Conservation (phyloP, 192 early-diverging fungal species). For the Umbelopsis sp. region DNA sequence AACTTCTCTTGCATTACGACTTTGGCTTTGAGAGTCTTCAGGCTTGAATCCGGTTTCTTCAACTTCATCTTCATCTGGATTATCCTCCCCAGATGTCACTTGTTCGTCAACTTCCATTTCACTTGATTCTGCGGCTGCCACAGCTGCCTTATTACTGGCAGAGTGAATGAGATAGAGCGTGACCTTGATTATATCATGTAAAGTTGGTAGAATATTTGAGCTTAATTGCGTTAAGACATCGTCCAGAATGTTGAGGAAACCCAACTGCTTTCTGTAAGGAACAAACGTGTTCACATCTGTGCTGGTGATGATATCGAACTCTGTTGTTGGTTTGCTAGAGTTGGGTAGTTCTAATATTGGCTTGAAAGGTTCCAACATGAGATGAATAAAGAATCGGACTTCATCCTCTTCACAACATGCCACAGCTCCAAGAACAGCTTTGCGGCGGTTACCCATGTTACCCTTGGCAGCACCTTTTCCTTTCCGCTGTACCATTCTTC, state of each 20-base stretch:
- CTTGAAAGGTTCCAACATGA: slow-evolving; percentile 83
- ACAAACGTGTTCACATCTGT: slow-evolving; percentile 39
- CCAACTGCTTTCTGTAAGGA: slow-evolving; percentile 68
- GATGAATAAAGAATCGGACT: slow-evolving; percentile 69
- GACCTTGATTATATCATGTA: slow-evolving; percentile 73
- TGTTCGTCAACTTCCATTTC: slow-evolving; percentile 24
- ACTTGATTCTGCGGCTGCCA: slow-evolving; percentile 7
- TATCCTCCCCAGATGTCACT: slow-evolving; percentile 15
- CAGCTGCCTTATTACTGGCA: slow-evolving; percentile 58
- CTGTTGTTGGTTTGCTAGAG: not conserved
- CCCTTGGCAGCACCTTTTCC: slow-evolving; percentile 74
- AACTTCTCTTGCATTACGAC: slow-evolving; percentile 61
- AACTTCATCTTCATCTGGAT: slow-evolving; percentile 20
- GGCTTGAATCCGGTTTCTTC: slow-evolving; percentile 18
- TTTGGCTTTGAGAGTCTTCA: slow-evolving; percentile 24
- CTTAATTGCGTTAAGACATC: slow-evolving; percentile 88
- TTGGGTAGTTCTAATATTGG: slow-evolving; percentile 46
- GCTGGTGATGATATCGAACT: not conserved
- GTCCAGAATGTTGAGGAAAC: slow-evolving; percentile 76
- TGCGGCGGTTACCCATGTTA: slow-evolving; percentile 70
- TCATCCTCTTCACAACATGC: slow-evolving; percentile 66
- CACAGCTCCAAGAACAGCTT: slow-evolving; percentile 83
- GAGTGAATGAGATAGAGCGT: slow-evolving; percentile 72
- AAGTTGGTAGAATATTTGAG: slow-evolving; percentile 65
- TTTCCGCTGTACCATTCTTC: slow-evolving; percentile 81